Evolutionary conservation across 352 stramenopile species (phyloP).

Genomic region (Plasmopara viticola): DNA sequence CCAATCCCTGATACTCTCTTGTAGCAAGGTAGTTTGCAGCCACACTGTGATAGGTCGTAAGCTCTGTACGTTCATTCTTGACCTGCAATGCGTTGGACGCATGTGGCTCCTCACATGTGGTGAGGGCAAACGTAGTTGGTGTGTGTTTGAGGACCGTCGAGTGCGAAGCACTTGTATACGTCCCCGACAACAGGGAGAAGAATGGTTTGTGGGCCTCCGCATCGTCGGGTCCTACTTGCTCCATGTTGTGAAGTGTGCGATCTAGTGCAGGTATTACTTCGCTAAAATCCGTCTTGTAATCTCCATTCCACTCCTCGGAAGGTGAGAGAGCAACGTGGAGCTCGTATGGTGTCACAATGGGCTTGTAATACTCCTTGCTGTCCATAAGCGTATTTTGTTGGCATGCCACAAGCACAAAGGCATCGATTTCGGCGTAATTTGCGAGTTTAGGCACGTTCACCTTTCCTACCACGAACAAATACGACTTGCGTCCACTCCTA

Average conservation of each 20-base stretch:
- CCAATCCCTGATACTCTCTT: slow-evolving; percentile 72
- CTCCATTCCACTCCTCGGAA: slow-evolving; percentile 82
- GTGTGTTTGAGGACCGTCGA: slow-evolving; percentile 7
- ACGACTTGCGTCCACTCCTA: slow-evolving; percentile 90
- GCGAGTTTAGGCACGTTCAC: slow-evolving; percentile 95
- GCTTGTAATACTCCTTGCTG: slow-evolving; percentile 88
- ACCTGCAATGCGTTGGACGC: slow-evolving; percentile 44
- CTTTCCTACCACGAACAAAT: slow-evolving; percentile 96
- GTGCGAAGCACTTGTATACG: slow-evolving; percentile 46
- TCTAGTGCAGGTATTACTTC: slow-evolving; percentile 67
- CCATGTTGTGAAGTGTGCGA: slow-evolving; percentile 30
- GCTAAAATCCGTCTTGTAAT: slow-evolving; percentile 79
- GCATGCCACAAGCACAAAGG: slow-evolving; percentile 95
- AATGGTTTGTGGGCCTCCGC: slow-evolving; percentile 60
- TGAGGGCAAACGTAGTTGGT: slow-evolving; percentile 21
- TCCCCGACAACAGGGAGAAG: slow-evolving; percentile 78
- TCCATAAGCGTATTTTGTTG: slow-evolving; percentile 93
- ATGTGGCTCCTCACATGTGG: slow-evolving; percentile 18
- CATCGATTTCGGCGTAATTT: slow-evolving; percentile 97
- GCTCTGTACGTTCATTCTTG: slow-evolving; percentile 45
- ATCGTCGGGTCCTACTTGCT: slow-evolving; percentile 13
- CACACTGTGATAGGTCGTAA: slow-evolving; percentile 64
- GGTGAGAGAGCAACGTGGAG: slow-evolving; percentile 90
- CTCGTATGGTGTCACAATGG: slow-evolving; percentile 92
- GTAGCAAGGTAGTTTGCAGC: slow-evolving; percentile 63